Evolutionary conservation across 192 early-diverging fungal genomes (phyloP), one percentile per base, ranked within the genome.

Genomic region (Backusella tarrabulga): DNA sequence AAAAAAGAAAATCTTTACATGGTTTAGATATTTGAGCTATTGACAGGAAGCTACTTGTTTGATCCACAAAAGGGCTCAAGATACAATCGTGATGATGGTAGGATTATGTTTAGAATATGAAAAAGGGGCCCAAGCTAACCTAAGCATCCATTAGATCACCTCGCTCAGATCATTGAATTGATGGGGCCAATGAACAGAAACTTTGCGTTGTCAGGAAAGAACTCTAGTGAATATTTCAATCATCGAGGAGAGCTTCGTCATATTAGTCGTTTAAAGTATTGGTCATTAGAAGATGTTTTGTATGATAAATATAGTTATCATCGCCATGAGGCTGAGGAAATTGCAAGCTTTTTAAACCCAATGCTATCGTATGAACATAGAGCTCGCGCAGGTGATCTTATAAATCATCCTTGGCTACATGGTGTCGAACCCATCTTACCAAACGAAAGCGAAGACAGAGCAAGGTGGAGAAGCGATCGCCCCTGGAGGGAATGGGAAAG

Each of bases 141-240:
- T 46, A 34, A 14, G 34, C 38, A 68, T 74, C 32, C 32, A 74
- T 32, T 42, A 95, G 97, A 99, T 83, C 97, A 99, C 77, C 87
- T 99, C 69, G 97, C 97, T 0, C 97, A 97, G 84, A 98, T 99
- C 71, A 92, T 95, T 34, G 97, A 99, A 82, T 89, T 97, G 17
- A 79, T 99, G 32, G 97, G 96, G n/a, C 85, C 86, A 4, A 93
- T 97, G 79, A 92, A 93, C 0, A 93, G 89, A 79, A 85, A 88
- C 46, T 84, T 99, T 76, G 92, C 95, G 0, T 84, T 93, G 46
- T 90, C 87, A 3, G 97, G 97, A 19, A 94, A 93, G 83, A 96
- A 93, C 77, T 93, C 92, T 23, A 83, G 80, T 40, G 95, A 97
- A 74, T 87, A 95, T 73, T 99, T 99, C 81, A 97, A 96, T 80